A percentile compares a stretch with the other conserved stretches of the same genome.
Evolutionary conservation across 495 filamentous ascomycete species (phyloP).

Genomic region (Annulohypoxylon nitens): DNA sequence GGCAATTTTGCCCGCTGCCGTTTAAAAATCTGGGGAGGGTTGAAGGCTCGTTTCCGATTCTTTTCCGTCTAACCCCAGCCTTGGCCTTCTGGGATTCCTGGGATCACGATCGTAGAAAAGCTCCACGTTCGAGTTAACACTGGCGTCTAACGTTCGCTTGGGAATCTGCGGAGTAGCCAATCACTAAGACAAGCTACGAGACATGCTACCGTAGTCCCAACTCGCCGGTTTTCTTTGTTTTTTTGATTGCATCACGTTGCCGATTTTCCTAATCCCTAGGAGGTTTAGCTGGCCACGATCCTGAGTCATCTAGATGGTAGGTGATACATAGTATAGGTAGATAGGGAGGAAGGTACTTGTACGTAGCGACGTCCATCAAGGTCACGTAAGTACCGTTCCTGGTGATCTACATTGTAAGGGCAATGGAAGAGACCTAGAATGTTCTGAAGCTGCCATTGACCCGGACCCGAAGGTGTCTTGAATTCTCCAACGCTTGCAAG

Average conservation of each 20-base stretch:
- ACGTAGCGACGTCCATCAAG: slow-evolving; percentile 25
- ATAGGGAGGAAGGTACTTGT: slow-evolving; percentile 15
- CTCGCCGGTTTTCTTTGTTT: slow-evolving; percentile 33
- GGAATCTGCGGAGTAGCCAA: slow-evolving; percentile 50
- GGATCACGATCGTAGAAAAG: slow-evolving; percentile 41
- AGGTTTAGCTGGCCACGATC: slow-evolving; percentile 34
- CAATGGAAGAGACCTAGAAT: slow-evolving; percentile 3
- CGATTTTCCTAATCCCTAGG: slow-evolving; percentile 29
- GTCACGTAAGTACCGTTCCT: background rate
- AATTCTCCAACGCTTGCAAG: slow-evolving; percentile 6
- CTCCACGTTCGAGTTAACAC: slow-evolving; percentile 39
- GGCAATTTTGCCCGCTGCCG: slow-evolving; percentile 31
- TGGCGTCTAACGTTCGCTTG: slow-evolving; percentile 38
- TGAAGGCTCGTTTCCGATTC: slow-evolving; percentile 45
- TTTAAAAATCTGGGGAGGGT: slow-evolving; percentile 45
- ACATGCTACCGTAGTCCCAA: slow-evolving; percentile 30
- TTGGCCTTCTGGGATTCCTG: slow-evolving; percentile 35
- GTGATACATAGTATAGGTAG: background rate
- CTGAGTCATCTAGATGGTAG: slow-evolving; percentile 42
- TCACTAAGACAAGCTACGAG: slow-evolving; percentile 24
- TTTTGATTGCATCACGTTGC: slow-evolving; percentile 39
- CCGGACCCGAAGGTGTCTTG: background rate
- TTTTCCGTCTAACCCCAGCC: slow-evolving; percentile 46
- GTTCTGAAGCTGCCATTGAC: slow-evolving; percentile 10
- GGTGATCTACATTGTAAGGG: background rate